Base-by-base conservation (phyloP, 345 rosid species). In the Cardiospermum halicacabum region DNA sequence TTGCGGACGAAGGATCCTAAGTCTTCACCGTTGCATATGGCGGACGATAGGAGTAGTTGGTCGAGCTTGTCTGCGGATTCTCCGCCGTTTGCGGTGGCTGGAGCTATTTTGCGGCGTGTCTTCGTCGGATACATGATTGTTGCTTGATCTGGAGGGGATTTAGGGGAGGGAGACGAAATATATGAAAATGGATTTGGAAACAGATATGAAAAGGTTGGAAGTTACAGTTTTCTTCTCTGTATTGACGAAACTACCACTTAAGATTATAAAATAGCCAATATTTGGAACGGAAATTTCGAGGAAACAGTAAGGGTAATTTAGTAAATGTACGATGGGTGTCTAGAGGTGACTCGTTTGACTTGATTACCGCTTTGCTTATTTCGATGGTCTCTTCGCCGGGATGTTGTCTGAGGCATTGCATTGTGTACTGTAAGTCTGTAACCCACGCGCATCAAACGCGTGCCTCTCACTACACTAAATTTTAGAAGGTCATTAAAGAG, bases 11-110 rank as follows among this genome's bases (percentile, higher is more conserved):
- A 93, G 1, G 98, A 88, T 9, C 95, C 96, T 8, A 93, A 75
- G 75, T 93, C 98, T 64, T 93, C 97, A 37, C 89, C 91, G 87
- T 93, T 91, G 80, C 88, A 86, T 71, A 93, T 81, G 73, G 95
- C 95, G 47, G 96, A 83, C 16, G 97, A 93, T 11, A 93, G 89
- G 70, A 90, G 79, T 59, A 88, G 80, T 54, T 82, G 95, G 60
- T 93, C 98, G 42, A 81, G 81, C 71, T 88, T 93, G 36, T 88
- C 97, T 55, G 84, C 91, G 1, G 98, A 80, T 74, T 90, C 93
- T 8, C 80, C 85, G 37, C 76, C 81, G 60, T 72, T 79, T 30
- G 78, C 85, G 60, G 76, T 56, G 39, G 79, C 49, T 16, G 91
- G 86, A 39, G 66, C 83, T 67, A 80, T 79, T 68, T 87, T 93